Evolutionary conservation across 257 asterid species (phyloP), one percentile per base, ranked within the genome.

Genomic region (Marsdenia floribunda): DNA sequence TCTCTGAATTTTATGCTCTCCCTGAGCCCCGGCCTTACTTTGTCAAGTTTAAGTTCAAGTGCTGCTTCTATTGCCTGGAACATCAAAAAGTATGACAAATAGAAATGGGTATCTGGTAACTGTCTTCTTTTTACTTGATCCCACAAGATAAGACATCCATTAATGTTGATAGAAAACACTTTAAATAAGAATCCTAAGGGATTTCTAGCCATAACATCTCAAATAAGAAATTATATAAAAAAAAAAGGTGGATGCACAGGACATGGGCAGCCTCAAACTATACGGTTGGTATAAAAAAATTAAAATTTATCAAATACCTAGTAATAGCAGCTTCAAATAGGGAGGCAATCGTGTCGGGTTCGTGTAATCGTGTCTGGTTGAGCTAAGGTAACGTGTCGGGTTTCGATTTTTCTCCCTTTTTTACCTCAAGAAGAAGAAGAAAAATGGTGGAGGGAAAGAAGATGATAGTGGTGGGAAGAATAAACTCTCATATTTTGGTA

Each of bases 21-120:
- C 99, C 80, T 94, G 99, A 49, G 99, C 99, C 72, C 99, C 99
- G 33, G 99, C 99, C 85, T 94, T 63, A 94, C 96, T 80, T 78
- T 89, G 79, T 77, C 86, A 47, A 94, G 99, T 68, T 89, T 86
- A 57, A 87, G 88, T 77, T 92, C 99, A 65, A 94, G 92, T 8
- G 98, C 99, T 73, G 99, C 98, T 77, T 94, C 98, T 78, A 94
- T 92, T 52, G 98, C 99, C 99, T 94, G 89, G 80, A 70, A 68
- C 40, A 72, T 67, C 57, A 73, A 3, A 52, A 37, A 22, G n/a
- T 4, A 49, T 54, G 3, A 21, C 49, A n/a, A 73, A 12, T 52
- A 37, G n/a, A 52, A 53, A 14, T 1, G 14, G 14, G 58, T 10
- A 29, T 54, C 33, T 4, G 14, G n/a, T 19, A 38, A 4, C 42